Base-by-base conservation (phyloP, 352 stramenopile genomes). In the Blastocystis sp. region DNA sequence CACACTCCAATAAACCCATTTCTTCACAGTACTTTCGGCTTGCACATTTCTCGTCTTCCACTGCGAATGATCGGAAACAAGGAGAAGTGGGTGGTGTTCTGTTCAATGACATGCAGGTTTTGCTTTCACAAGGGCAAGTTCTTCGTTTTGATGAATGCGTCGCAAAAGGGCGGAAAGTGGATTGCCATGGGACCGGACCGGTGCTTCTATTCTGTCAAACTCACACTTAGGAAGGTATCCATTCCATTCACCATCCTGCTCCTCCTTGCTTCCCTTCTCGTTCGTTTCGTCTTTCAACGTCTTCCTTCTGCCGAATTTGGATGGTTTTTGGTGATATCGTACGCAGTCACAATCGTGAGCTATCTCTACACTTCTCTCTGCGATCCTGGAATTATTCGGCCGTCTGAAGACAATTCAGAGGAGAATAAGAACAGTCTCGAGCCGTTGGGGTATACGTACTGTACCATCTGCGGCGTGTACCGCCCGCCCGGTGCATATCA, bases 91-190 rank as follows among this genome's bases (percentile, higher is more conserved):
- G 3, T 24, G 57, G 4, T 40, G 42, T 62, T 62, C 42, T 19
- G 40, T 21, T 48, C 38, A 40, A 63, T 21, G 14, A n/a, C 17
- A 40, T 17, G 7, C 60, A 79, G 69, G 60, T 79, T 38, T 48
- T 79, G 69, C 69, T 79, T 79, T 34, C 48, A 24, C 9, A 79
- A 79, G 28, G 69, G 69, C 24, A 62, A 79, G 57, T 79, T 79
- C 48, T 63, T 79, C 40, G 69, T 79, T 42, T 4, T 79, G 17
- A 64, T 40, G 43, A 48, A 79, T 63, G 28, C 69, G 3, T 48
- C 14, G 40, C n/a, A 40, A 3, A 79, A 79, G 69, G 10, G 1
- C 14, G 43, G 69, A 10, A 28, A 24, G 3, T 79, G 69, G 69
- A 63, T 79, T 61, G 69, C 69, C 24, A 21, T 79, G 69, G 69